These are phyloP conservation scores for Fistulifera solaris DNA, from an alignment of 108 stramenopile species.

Conservation along the genomic window DNA sequence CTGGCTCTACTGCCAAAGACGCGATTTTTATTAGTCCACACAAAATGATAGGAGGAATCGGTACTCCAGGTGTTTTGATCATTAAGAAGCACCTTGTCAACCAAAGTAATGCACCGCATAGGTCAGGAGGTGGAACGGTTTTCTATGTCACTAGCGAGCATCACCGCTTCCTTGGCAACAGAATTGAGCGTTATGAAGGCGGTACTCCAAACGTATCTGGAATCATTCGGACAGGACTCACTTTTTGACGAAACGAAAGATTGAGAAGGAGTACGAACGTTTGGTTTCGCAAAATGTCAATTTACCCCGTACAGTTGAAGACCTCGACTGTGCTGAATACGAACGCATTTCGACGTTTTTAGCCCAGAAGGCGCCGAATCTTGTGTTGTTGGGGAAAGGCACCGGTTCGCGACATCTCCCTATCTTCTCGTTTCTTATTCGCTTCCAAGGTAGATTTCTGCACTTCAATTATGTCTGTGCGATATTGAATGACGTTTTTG, in stretches of 20 bases:
- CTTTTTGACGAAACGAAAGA: constrained; percentile 62
- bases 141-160: constrained; percentile 88
- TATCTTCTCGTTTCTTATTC: constrained; percentile 76
- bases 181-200: constrained; percentile 94
- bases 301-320: constrained; percentile 26
- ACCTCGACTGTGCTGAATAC: constrained; percentile 60
- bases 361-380: constrained; percentile 56
- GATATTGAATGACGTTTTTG: constrained; percentile 95
- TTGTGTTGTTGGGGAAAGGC: constrained; percentile 59
- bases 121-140: constrained; percentile 93
- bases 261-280: constrained; percentile 39
- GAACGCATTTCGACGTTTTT: constrained; percentile 32
- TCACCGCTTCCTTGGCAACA: constrained; percentile 91
- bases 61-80: constrained; percentile 87
- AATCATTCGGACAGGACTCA: constrained; percentile 81
- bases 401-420: constrained; percentile 41
- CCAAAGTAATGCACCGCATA: constrained; percentile 57
- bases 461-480: constrained; percentile 98
- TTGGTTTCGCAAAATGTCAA: constrained; percentile 3
- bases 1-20: constrained; percentile 58
- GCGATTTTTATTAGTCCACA: constrained; percentile 80
- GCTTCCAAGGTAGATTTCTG: constrained; percentile 68
- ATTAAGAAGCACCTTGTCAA: constrained; percentile 76
- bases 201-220: constrained; percentile 95
- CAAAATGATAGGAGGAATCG: constrained; percentile 71